Base-by-base conservation (phyloP, 805 yeast species). In the Naumovozyma baii region DNA sequence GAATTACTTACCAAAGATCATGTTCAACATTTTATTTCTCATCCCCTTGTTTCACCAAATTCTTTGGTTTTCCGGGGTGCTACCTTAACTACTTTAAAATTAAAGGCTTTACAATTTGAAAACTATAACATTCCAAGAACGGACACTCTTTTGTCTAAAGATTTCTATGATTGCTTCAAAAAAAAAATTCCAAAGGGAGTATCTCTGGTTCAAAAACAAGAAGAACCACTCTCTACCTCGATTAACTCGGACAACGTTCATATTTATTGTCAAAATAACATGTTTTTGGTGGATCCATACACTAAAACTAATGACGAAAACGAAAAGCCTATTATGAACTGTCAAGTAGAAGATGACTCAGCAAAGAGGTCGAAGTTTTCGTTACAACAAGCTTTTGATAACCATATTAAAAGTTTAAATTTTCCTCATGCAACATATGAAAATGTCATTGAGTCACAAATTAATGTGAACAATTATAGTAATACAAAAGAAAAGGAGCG, bases 1-100 rank as follows among this genome's bases (percentile, higher is more conserved):
- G 58, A 69, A 38, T 56, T 66, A 4, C 80, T 85, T 48, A 80
- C 49, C 17, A 31, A 55, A 5, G 42, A 57, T 0, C 53, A 66
- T 1, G 66, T 76, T 20, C 54, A 66, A 31, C 95, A 86, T 57
- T 66, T 78, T 37, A 67, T 90, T 4, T 79, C 92, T n/a, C 96
- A 90, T 59, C 69, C 78, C 3, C 57, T 63, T 13, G 66, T 82
- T 37, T 67, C 80, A 10, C 76, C 84, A 15, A 73, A 88, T 54
- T 65, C 74, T 0, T 57, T 86, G 13, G 69, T 75, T 4, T 78
- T 76, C 56, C 69, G 65, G 22, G 70, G 78, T 0, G 69, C 83
- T 3, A 76, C 82, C 0, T 48, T 64, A 1, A 64, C 71, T 15
- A 62, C 73, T 2, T 54, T 83, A 43, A 79, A 78, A 51, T 66